Evolutionary conservation across 768 basidiomycete genomes (phyloP).

Genomic region (Ramaria rubella): DNA sequence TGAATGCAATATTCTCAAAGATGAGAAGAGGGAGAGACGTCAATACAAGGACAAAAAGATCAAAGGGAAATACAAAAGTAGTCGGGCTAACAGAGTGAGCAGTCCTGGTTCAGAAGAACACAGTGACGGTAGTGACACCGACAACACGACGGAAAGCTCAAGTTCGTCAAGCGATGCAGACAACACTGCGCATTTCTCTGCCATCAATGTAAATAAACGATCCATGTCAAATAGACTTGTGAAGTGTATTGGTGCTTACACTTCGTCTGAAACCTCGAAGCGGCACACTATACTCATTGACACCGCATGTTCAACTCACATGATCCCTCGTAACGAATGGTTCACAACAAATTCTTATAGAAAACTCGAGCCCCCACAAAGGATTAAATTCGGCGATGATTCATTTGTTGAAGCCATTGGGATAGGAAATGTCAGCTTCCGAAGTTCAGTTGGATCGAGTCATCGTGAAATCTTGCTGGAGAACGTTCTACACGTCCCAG

Average conservation of each 20-base stretch:
- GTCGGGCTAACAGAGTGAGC: not conserved
- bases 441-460: not conserved
- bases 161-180: not conserved
- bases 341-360: not conserved
- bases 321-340: not conserved
- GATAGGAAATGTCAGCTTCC: constrained; percentile 7
- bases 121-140: not conserved
- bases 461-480: not conserved
- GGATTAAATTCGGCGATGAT: constrained; percentile 12
- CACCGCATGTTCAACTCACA: not conserved
- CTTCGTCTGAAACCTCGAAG: not conserved
- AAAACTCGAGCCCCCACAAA: constrained; percentile 5
- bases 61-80: not conserved
- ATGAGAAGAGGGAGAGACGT: not conserved
- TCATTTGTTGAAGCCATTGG: constrained; percentile 11
- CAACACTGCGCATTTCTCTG: too few relatives aligned
- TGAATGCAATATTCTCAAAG: too few relatives aligned
- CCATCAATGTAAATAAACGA: too few relatives aligned
- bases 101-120: not conserved
- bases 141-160: not conserved
- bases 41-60: not conserved
- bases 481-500: constrained; percentile 10
- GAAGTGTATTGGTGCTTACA: not conserved
- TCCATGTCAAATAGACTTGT: too few relatives aligned
- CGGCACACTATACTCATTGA: not conserved